Evolutionary conservation across 1,139 yeast genomes (phyloP).

Genomic region (Yamadazyma dushanensis): DNA sequence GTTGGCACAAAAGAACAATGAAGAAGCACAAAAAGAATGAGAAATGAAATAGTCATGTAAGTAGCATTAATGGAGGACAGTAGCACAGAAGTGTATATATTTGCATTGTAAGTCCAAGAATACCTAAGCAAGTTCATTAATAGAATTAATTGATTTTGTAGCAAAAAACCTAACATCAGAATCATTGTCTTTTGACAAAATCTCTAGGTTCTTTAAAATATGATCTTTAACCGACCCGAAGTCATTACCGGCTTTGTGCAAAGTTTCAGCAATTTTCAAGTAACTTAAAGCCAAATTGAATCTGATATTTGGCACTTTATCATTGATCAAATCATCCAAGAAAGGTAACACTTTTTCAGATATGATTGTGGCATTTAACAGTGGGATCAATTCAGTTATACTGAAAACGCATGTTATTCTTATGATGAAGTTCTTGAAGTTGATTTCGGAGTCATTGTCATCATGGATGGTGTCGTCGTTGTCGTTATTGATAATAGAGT

Average conservation of each 20-base stretch:
- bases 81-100: slow-evolving; percentile 1
- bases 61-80: background rate
- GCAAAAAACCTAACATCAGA: slow-evolving; percentile 91
- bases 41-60: background rate
- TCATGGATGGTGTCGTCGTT: slow-evolving; percentile 19
- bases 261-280: slow-evolving; percentile 56
- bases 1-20: slow-evolving; percentile 19
- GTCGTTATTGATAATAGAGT: slow-evolving; percentile 16
- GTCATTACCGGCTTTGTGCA: slow-evolving; percentile 28
- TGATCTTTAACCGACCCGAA: slow-evolving; percentile 39
- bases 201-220: slow-evolving; percentile 66
- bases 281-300: slow-evolving; percentile 92
- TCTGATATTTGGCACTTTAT: slow-evolving; percentile 90
- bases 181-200: slow-evolving; percentile 71
- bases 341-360: slow-evolving; percentile 75
- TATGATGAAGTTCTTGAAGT: slow-evolving; percentile 73
- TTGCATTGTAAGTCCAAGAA: too few relatives aligned
- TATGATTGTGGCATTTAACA: slow-evolving; percentile 57
- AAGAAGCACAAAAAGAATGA: background rate
- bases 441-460: slow-evolving; percentile 31
- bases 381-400: slow-evolving; percentile 74
- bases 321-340: slow-evolving; percentile 66
- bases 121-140: slow-evolving; percentile 8
- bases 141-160: slow-evolving; percentile 37
- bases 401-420: slow-evolving; percentile 91